phyloP scores from a whole-genome alignment of 352 stramenopile species.

The Pythium myriotylum region DNA sequence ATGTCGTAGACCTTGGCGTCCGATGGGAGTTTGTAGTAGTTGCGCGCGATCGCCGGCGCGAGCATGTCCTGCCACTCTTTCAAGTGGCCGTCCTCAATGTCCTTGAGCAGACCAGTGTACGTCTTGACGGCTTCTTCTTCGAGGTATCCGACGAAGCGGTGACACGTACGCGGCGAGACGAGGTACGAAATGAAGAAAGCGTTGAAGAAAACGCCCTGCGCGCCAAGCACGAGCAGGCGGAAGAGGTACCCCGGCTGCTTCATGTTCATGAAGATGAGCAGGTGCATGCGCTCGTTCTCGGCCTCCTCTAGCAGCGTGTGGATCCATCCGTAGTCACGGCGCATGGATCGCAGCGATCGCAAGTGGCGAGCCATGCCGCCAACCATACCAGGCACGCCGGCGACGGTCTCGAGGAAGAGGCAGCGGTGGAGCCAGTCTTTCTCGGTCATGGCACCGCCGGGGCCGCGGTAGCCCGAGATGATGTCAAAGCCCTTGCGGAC shows the following conservation, averaged over 20 bases:
- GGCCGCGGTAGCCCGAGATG: conserved; percentile 49
- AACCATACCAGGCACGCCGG: conserved; percentile 75
- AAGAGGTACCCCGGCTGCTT: conserved; percentile 81
- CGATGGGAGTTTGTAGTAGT: conserved; percentile 87
- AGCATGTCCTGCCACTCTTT: conserved; percentile 66
- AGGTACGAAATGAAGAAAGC: conserved; percentile 87
- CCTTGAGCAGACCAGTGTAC: conserved; percentile 91
- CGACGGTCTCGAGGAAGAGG: conserved; percentile 80
- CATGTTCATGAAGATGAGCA: conserved; percentile 90
- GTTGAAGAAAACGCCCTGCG: conserved; percentile 87
- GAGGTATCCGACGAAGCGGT: conserved; percentile 93
- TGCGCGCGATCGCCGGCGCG: conserved; percentile 76
- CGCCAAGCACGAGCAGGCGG: conserved; percentile 71
- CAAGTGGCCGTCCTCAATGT: conserved; percentile 70
- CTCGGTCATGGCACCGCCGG: conserved; percentile 54
- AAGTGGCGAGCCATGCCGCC: conserved; percentile 76
- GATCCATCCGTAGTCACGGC: conserved; percentile 89
- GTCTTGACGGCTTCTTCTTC: conserved; percentile 92
- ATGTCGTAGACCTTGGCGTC: conserved; percentile 82
- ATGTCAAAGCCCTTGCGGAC: conserved; percentile 55
- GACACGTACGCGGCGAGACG: conserved; percentile 84
- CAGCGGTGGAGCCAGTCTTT: conserved; percentile 69
- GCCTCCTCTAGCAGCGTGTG: conserved; percentile 89
- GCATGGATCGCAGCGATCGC: conserved; percentile 74
- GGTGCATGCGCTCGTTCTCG: conserved; percentile 94